Base-by-base conservation (phyloP, 1,284 basidiomycete genomes). In the Trametes sp. region DNA sequence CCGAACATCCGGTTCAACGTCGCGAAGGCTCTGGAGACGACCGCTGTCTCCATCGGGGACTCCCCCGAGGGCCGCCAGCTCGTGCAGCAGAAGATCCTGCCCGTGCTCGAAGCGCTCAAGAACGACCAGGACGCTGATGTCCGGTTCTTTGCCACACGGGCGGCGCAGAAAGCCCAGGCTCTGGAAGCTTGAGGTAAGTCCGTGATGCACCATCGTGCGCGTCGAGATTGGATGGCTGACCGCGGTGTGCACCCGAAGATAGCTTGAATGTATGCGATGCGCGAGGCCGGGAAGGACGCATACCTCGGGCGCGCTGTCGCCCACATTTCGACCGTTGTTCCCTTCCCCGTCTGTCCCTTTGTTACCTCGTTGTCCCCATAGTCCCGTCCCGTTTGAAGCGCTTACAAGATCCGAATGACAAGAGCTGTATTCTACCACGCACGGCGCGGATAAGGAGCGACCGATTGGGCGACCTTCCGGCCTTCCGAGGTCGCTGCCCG, bases 1-100 rank as follows among this genome's bases (percentile, higher is more conserved):
- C 98, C 98, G 61, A 99, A 99, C 80, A 99, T 99, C 77, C 93
- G 98, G 46, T 99, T 99, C 86, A 99, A 99, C 76, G 96, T 98
- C 35, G 94, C 96, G 49, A 98, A 98, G 78, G 92, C 94, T 21
- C 82, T 98, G 69, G 95, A 98, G 80, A 89, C 94, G 28, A 83
- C 98, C 57, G 93, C 93, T 0, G 81, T 81, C 21, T 88, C 92
- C 1, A 90, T 95, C 64, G 86, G 83, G 13, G 77, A 76, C 55
- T 82, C 82, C 33, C 78, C 88, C 2, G 93, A 94, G 61, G 96
- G 96, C 10, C 85, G 84, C 64, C 86, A 90, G 68, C 84, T 97
- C 59, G 84, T 92, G 48, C 83, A 85, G 70, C 82, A 89, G 70
- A 88, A 88, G 76, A 87, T 98, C 69, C 75, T 93, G 23, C 95